Conservation (phyloP, 1,284 basidiomycete genomes). For the Tilletia indica region DNA sequence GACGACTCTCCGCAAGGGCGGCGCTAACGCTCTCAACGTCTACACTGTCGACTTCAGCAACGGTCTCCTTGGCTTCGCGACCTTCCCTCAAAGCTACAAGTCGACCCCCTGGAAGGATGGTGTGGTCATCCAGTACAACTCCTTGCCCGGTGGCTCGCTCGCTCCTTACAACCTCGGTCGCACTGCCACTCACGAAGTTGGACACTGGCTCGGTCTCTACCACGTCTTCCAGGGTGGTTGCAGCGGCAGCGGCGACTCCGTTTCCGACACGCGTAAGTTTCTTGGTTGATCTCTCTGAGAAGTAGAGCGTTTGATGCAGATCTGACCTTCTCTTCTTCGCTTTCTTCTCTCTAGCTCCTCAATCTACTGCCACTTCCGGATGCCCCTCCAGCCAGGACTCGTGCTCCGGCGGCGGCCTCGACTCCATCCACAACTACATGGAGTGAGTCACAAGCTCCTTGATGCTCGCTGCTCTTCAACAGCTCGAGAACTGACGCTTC, state of each 20-base stretch:
- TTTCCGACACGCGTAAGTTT: slow-evolving; percentile 56
- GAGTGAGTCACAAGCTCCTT: slow-evolving; percentile 26
- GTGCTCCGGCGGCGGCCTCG: slow-evolving; percentile 30
- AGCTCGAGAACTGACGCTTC: not conserved
- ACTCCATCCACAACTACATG: slow-evolving; percentile 43
- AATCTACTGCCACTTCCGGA: slow-evolving; percentile 31
- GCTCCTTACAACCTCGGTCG: slow-evolving; percentile 61
- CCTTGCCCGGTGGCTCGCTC: slow-evolving; percentile 62
- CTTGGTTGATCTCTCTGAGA: not conserved
- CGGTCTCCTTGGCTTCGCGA: slow-evolving; percentile 57
- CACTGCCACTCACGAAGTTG: slow-evolving; percentile 64
- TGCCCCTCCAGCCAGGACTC: slow-evolving; percentile 34
- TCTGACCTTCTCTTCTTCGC: not conserved
- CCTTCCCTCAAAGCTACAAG: slow-evolving; percentile 57
- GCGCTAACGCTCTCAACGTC: slow-evolving; percentile 60
- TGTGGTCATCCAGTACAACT: slow-evolving; percentile 61
- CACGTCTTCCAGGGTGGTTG: slow-evolving; percentile 67
- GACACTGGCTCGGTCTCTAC: slow-evolving; percentile 60
- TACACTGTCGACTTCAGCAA: slow-evolving; percentile 59
- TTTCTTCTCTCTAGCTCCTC: slow-evolving; percentile 56
- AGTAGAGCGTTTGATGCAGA: not conserved
- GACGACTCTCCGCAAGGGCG: slow-evolving; percentile 59
- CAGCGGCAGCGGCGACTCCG: slow-evolving; percentile 60
- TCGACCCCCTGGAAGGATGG: slow-evolving; percentile 60
- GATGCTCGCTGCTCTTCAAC: not conserved